Evolutionary conservation across 2,329 filamentous ascomycete genomes (phyloP), one percentile per base, ranked within the genome.

Genomic region (Colletotrichum cordylinicola): DNA sequence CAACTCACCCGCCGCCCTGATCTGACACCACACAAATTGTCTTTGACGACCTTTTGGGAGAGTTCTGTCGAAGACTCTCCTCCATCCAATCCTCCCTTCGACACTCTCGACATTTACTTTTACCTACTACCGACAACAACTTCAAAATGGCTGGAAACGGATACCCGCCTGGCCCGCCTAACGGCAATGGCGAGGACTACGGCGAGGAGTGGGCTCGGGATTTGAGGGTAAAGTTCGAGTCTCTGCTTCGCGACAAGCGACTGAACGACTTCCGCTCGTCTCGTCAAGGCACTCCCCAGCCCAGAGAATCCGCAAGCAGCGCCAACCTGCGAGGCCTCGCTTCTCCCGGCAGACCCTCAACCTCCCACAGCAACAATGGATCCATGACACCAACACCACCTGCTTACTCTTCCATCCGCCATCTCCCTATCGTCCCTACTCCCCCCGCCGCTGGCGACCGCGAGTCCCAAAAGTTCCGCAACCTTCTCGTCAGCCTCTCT

Each of bases 201-300:
- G 93, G 93, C 82, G 94, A 96, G 82, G 90, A 91, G 81, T 95
- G 93, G 92, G 95, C 96, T 31, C 90, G 92, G 80, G 94, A 96
- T 75, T 88, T 98, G 80, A 93, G 94, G 67, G 88, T 94, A 80
- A 94, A 95, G 82, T 98, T 98, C 84, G 95, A 98, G 83, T 94
- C 96, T 78, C 88, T 98, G 76, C 90, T 98, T 82, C 94, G 95
- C 83, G 95, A 94, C 74, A 96, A 95, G 88, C 92, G 96, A 84
- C 92, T 98, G 88, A 96, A 95, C 83, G 94, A 96, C 78, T 89
- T 98, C 39, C 85, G 86, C 8, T 79, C 80, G 27, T 82, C 85
- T 67, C 92, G 94, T 80, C 91, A 92, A 79, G 87, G 89, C 71
- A 92, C 93, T 37, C 77, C 77, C 3, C 75, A 78, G 37, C 89